Conservation (phyloP, 139 green algal species). For the Chlorella sp. region DNA sequence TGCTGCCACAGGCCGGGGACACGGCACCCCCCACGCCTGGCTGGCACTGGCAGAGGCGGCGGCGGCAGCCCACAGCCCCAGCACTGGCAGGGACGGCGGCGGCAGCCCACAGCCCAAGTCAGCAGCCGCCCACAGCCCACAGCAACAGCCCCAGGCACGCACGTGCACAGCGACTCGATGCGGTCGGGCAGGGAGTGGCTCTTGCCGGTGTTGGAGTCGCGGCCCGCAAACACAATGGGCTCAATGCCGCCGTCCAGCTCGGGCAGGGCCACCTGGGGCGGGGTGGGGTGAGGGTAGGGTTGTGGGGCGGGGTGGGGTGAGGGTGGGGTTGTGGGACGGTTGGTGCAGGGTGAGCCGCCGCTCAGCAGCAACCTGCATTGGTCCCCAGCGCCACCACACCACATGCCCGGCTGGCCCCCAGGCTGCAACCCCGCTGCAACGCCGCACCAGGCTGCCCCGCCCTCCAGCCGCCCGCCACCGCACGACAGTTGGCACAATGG, state of each 20-base stretch:
- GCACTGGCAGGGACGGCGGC: no score
- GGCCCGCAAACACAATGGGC: constrained; percentile 98
- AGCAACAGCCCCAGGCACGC: background rate
- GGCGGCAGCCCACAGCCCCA: background rate
- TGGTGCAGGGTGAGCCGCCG: no score
- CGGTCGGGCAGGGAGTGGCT: constrained; percentile 97
- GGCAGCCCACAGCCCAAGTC: background rate
- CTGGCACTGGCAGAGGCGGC: background rate
- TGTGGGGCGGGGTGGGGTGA: background rate
- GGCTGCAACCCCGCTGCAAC: constrained; percentile 91
- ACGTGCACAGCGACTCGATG: constrained; percentile 81
- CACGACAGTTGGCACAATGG: no score
- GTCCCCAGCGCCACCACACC: no score
- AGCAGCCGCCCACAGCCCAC: background rate
- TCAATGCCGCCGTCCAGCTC: constrained; percentile 99
- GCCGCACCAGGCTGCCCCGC: background rate
- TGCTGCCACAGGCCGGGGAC: no score
- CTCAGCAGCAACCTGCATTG: no score
- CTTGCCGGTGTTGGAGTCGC: constrained; percentile 97
- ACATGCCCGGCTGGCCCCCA: no score
- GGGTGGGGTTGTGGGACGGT: background rate
- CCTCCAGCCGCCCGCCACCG: no score
- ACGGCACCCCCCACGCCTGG: no score
- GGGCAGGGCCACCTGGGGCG: constrained; percentile 93
- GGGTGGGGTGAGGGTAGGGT: background rate